A percentile compares a stretch with the other conserved stretches of the same genome.
These are phyloP conservation scores for Claviceps sorghi DNA, from an alignment of 2,329 filamentous ascomycete species.

Conservation along the genomic window DNA sequence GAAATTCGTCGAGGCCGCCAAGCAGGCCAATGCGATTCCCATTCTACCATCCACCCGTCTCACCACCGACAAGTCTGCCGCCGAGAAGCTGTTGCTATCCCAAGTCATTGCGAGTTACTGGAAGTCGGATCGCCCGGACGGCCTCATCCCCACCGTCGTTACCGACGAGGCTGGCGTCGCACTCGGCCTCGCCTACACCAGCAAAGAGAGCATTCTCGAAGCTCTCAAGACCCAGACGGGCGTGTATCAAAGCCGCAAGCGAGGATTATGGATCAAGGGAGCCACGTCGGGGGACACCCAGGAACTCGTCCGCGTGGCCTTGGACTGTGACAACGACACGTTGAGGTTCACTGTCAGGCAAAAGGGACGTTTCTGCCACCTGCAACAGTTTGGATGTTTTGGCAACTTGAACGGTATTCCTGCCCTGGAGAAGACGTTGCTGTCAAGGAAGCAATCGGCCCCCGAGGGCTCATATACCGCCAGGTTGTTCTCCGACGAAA, in stretches of 20 bases:
- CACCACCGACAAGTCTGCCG: slow-evolving; percentile 51
- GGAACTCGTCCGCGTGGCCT: slow-evolving; percentile 66
- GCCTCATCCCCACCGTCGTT: slow-evolving; percentile 78
- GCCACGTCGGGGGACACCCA: slow-evolving; percentile 89
- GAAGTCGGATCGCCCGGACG: slow-evolving; percentile 68
- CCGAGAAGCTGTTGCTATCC: slow-evolving; percentile 42
- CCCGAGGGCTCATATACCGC: slow-evolving; percentile 89
- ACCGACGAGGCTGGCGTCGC: slow-evolving; percentile 75
- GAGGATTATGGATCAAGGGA: slow-evolving; percentile 93
- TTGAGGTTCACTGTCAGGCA: slow-evolving; percentile 82
- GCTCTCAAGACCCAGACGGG: slow-evolving; percentile 64
- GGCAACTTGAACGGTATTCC: slow-evolving; percentile 70
- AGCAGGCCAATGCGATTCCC: slow-evolving; percentile 46
- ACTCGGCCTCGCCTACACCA: slow-evolving; percentile 88
- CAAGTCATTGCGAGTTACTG: slow-evolving; percentile 61
- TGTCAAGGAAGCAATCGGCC: slow-evolving; percentile 66
- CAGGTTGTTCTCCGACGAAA: slow-evolving; percentile 78
- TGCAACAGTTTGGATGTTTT: slow-evolving; percentile 86
- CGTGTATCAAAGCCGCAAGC: slow-evolving; percentile 92
- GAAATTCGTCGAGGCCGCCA: slow-evolving; percentile 31
- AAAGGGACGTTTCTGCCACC: slow-evolving; percentile 85
- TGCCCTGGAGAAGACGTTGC: slow-evolving; percentile 73
- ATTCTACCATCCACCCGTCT: slow-evolving; percentile 58
- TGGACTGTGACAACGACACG: slow-evolving; percentile 91
- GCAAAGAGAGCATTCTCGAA: slow-evolving; percentile 75